phyloP scores from a whole-genome alignment of 257 asterid genomes.

The Rhazya stricta region DNA sequence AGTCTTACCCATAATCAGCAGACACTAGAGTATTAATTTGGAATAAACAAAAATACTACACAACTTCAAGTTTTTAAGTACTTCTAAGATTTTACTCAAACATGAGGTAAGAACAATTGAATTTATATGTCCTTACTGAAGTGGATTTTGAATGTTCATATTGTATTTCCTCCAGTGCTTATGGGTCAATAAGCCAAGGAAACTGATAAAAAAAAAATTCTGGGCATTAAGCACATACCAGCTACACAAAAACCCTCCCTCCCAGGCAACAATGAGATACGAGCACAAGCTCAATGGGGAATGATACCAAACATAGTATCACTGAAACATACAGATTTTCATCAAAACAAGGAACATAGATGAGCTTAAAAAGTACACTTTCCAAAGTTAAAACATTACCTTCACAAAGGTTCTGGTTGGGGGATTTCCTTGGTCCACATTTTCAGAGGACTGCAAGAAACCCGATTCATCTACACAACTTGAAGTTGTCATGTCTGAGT shows the following conservation, averaged over 20 bases:
- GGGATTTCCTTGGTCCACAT: constrained; percentile 62
- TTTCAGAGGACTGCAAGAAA: constrained; percentile 78
- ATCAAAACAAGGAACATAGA: background rate
- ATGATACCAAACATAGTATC: background rate
- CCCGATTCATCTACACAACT: constrained; percentile 87
- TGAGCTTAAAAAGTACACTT: background rate
- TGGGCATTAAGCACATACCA: background rate
- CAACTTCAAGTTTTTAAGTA: background rate
- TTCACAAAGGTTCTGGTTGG: constrained; percentile 71
- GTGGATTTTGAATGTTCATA: background rate
- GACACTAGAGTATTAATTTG: background rate
- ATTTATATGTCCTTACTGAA: background rate
- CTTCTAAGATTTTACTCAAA: background rate
- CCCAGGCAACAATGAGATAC: background rate
- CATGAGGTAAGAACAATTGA: background rate
- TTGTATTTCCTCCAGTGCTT: background rate
- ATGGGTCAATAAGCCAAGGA: background rate
- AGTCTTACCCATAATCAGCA: background rate
- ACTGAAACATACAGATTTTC: background rate
- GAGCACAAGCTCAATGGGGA: background rate
- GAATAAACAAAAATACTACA: background rate
- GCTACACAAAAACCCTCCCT: background rate
- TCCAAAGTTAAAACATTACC: constrained; percentile 35
- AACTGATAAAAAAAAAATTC: background rate
- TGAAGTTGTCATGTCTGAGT: constrained; percentile 68